Evolutionary conservation across 495 filamentous ascomycete genomes (phyloP).

Genomic region (Filosporella fistucella): DNA sequence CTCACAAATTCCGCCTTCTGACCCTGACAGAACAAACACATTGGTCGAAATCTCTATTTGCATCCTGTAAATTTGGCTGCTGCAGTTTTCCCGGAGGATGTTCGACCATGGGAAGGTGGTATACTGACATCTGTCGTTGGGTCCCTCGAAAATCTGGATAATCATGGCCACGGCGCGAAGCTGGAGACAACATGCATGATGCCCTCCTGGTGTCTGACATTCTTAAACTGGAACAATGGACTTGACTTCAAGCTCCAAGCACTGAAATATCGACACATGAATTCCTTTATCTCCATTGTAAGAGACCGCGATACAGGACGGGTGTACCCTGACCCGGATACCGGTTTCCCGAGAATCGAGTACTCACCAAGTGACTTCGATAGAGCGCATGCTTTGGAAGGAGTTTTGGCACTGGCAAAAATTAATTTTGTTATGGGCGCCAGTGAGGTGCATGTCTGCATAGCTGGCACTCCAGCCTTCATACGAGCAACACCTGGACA

Average conservation of each 20-base stretch:
- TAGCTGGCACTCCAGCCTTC: constrained; percentile 60
- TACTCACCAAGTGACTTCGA: constrained; percentile 71
- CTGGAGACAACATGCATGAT: constrained; percentile 38
- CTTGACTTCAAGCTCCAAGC: constrained; percentile 63
- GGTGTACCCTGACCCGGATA: constrained; percentile 68
- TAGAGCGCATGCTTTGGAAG: constrained; percentile 60
- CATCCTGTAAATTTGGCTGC: constrained; percentile 65
- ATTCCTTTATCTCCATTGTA: constrained; percentile 61
- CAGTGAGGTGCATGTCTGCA: constrained; percentile 63
- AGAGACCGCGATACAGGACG: constrained; percentile 71
- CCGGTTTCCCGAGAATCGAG: constrained; percentile 57
- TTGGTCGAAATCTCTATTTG: constrained; percentile 77
- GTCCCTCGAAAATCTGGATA: constrained; percentile 79
- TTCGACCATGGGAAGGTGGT: constrained; percentile 72
- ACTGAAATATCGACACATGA: constrained; percentile 58
- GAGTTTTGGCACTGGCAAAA: constrained; percentile 63
- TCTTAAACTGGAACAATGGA: constrained; percentile 56
- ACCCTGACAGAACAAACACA: constrained; percentile 60
- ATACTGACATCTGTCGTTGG: constrained; percentile 73
- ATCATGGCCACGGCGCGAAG: constrained; percentile 75
- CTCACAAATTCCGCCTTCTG: background rate
- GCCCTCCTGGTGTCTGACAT: constrained; percentile 37
- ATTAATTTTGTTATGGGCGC: constrained; percentile 73
- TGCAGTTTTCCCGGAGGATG: constrained; percentile 60
- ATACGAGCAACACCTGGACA: constrained; percentile 42